Evolutionary conservation across 805 yeast genomes (phyloP).

Genomic region (Candida ortonii): DNA sequence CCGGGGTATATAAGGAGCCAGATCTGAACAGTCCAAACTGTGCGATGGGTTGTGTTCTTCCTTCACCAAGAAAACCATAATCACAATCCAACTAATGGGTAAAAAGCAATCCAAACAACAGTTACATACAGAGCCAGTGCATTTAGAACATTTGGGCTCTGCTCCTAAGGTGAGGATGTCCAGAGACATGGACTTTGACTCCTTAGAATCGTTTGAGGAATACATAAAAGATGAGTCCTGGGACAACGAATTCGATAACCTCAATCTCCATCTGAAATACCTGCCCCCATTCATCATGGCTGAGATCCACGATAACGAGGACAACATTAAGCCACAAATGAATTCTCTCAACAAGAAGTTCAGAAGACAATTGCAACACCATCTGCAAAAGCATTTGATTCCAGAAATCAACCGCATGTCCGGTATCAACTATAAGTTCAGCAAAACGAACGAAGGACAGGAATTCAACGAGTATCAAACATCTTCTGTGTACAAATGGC

Average conservation of each 20-base stretch:
- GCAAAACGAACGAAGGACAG: conserved; percentile 48
- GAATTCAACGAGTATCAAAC: conserved; percentile 41
- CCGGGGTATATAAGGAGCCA: conserved; percentile 8
- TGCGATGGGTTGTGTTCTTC: not conserved
- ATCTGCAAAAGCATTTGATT: conserved; percentile 66
- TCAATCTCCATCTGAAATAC: conserved; percentile 64
- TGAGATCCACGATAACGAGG: conserved; percentile 66
- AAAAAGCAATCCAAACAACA: conserved; percentile 23
- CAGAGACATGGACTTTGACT: conserved; percentile 50
- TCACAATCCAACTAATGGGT: too few relatives aligned
- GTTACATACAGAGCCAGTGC: conserved; percentile 28
- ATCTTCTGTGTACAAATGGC: conserved; percentile 57
- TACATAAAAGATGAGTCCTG: conserved; percentile 69
- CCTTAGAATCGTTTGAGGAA: conserved; percentile 57
- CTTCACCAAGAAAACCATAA: not conserved
- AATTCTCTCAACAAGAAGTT: conserved; percentile 71
- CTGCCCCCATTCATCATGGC: conserved; percentile 72
- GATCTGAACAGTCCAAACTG: not conserved
- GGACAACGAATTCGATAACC: conserved; percentile 69
- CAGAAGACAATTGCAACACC: conserved; percentile 72
- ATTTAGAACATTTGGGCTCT: conserved; percentile 28
- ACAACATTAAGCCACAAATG: conserved; percentile 67
- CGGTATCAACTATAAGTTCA: conserved; percentile 45
- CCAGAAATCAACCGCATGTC: conserved; percentile 61
- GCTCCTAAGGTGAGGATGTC: conserved; percentile 32